Percentiles rank a stretch among this genome's conserved stretches.
These are phyloP conservation scores for Ogataea pini DNA, from an alignment of 805 yeast species.

Conservation along the genomic window DNA sequence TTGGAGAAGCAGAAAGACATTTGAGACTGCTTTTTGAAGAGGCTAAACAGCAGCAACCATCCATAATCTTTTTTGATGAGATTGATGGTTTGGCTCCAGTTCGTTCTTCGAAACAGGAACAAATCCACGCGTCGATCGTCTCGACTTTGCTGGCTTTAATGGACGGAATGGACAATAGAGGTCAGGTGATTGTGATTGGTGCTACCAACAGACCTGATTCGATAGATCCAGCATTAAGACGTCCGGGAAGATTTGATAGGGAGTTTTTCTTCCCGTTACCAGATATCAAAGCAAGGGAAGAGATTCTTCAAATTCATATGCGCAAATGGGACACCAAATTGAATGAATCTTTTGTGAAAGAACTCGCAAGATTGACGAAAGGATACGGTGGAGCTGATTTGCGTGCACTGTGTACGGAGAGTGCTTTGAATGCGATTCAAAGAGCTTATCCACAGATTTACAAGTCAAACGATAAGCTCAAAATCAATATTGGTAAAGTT, in stretches of 20 bases:
- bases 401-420: conserved; percentile 92
- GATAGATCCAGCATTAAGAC: conserved; percentile 94
- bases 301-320: conserved; percentile 84
- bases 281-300: conserved; percentile 71
- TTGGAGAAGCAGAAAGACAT: conserved; percentile 98
- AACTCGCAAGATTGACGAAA: conserved; percentile 78
- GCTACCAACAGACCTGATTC: conserved; percentile 98
- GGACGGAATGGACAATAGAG: conserved; percentile 99
- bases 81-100: conserved; percentile 99
- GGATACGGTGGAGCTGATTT: conserved; percentile 99
- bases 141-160: conserved; percentile 91
- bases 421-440: conserved; percentile 90
- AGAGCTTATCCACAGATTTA: conserved; percentile 93
- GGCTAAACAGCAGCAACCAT: conserved; percentile 93
- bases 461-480: conserved; percentile 66
- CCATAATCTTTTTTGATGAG: conserved; percentile 95
- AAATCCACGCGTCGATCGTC: conserved; percentile 95
- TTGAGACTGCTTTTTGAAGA: conserved; percentile 88
- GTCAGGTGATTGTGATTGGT: conserved; percentile 97
- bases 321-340: conserved; percentile 84
- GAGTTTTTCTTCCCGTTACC: conserved; percentile 97
- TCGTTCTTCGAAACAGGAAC: conserved; percentile 95
- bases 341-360: conserved; percentile 53
- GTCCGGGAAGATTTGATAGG: conserved; percentile 97
- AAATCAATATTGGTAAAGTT: conserved; percentile 69